Percentiles rank a stretch among this genome's conserved stretches.
Conservation (phyloP, 768 basidiomycete species). For the Auricularia cornea region DNA sequence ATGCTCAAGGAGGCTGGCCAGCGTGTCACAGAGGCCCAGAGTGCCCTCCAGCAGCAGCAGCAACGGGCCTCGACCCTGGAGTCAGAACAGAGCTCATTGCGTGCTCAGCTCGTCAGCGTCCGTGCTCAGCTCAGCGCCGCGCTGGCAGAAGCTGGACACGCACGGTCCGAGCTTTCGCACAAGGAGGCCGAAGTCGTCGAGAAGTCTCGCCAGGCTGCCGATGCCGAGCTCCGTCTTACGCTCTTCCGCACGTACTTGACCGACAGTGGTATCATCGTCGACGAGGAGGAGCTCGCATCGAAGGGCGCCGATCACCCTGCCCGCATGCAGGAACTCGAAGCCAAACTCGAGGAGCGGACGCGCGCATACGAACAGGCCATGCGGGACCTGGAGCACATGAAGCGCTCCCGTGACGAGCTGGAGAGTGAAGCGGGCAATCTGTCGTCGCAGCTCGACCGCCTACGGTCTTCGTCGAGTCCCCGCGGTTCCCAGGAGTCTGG, state of each 20-base stretch:
- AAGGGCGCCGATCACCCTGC: constrained; percentile 27
- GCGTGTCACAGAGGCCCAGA: constrained; percentile 60
- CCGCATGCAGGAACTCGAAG: constrained; percentile 69
- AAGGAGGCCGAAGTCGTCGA: constrained; percentile 60
- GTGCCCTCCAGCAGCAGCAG: constrained; percentile 58
- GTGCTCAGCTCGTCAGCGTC: constrained; percentile 66
- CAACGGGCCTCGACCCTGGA: constrained; percentile 56
- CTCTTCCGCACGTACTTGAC: constrained; percentile 81
- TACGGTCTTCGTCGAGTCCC: constrained; percentile 53
- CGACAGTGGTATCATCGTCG: constrained; percentile 76
- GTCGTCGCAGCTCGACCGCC: constrained; percentile 56
- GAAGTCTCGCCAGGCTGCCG: constrained; percentile 54
- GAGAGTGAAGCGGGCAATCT: constrained; percentile 62
- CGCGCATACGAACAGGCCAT: constrained; percentile 67
- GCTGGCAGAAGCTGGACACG: constrained; percentile 55
- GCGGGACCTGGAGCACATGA: constrained; percentile 59
- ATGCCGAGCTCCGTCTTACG: constrained; percentile 61
- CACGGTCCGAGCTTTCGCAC: constrained; percentile 59
- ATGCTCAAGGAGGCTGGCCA: constrained; percentile 73
- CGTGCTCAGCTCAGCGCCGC: constrained; percentile 65
- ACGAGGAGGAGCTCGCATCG: constrained; percentile 57
- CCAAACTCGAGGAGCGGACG: constrained; percentile 61
- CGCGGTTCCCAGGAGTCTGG: constrained; percentile 22
- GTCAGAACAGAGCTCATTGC: constrained; percentile 51
- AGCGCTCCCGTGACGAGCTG: constrained; percentile 62